Conservation (phyloP, 2,329 filamentous ascomycete species). For the Exserohilum turcica region DNA sequence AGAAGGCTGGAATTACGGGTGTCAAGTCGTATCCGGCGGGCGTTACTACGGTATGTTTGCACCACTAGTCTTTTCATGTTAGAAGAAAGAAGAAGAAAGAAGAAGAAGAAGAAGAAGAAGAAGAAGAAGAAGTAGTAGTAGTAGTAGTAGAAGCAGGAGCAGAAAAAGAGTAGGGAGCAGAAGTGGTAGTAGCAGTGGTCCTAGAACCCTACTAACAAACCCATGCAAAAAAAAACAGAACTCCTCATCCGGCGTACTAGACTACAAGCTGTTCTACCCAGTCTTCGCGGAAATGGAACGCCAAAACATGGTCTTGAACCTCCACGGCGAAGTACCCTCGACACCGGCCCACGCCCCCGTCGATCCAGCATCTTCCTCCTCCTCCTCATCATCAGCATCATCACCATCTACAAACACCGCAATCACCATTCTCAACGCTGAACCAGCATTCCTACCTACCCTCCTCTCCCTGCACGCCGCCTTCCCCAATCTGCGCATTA, state of each 20-base stretch:
- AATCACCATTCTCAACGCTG: conserved; percentile 65
- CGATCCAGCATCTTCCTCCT: conserved; percentile 9
- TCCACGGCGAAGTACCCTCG: conserved; percentile 86
- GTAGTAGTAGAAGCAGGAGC: too few species aligned
- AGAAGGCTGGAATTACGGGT: conserved; percentile 71
- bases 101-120: neutral
- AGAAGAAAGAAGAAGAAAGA: neutral
- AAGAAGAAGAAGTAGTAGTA: too few species aligned
- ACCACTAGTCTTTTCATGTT: neutral
- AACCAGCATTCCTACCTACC: conserved; percentile 80
- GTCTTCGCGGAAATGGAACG: conserved; percentile 91
- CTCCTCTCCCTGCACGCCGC: conserved; percentile 71
- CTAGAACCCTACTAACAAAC: neutral
- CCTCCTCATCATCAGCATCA: conserved; percentile 18
- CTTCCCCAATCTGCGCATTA: conserved; percentile 72
- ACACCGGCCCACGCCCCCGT: conserved; percentile 40
- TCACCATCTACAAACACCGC: conserved; percentile 23
- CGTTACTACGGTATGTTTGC: conserved; percentile 40
- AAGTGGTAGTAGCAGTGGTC: too few species aligned
- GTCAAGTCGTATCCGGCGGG: conserved; percentile 71
- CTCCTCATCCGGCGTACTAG: conserved; percentile 69
- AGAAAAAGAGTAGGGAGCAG: too few species aligned
- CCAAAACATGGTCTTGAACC: conserved; percentile 80
- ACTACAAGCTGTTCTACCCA: conserved; percentile 72
- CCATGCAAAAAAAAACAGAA: conserved; percentile 53